A percentile compares a stretch with the other conserved stretches of the same genome.
phyloP scores from a whole-genome alignment of 495 filamentous ascomycete genomes.

The Alectoria sarmentosa region DNA sequence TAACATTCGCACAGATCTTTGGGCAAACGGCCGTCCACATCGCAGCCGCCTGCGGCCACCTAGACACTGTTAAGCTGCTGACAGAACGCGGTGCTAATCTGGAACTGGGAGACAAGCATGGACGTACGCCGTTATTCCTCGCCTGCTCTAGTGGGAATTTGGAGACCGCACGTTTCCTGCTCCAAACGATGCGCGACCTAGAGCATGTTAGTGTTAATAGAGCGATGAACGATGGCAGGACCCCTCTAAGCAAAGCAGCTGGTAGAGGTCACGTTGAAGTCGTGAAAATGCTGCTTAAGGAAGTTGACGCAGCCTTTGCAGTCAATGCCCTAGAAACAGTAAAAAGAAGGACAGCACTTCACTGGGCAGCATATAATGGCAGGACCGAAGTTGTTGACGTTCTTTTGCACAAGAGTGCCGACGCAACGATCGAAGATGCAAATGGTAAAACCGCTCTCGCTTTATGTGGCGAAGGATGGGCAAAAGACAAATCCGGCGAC shows the following conservation, averaged over 20 bases:
- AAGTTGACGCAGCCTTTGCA: background rate
- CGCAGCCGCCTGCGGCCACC: background rate
- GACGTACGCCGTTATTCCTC: conserved; percentile 1
- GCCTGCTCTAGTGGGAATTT: background rate
- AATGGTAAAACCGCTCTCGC: conserved; percentile 5
- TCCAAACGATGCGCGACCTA: background rate
- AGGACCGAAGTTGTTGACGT: conserved; percentile 4
- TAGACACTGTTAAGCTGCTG: background rate
- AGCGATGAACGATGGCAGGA: background rate
- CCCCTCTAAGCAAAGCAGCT: background rate
- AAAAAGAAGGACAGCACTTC: background rate
- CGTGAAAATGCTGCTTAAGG: background rate
- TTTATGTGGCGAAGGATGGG: conserved; percentile 8
- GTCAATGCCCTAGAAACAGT: conserved; percentile 5
- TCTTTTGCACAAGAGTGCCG: background rate
- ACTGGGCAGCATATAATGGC: conserved; percentile 11
- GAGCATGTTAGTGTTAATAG: too few relatives aligned
- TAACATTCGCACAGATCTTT: background rate
- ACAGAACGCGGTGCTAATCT: background rate
- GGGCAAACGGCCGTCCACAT: conserved; percentile 6
- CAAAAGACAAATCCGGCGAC: conserved; percentile 8
- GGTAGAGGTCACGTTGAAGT: background rate
- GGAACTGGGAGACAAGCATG: background rate
- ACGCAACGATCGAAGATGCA: conserved; percentile 4
- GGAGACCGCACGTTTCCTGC: conserved; percentile 4